A percentile compares a stretch with the other conserved stretches of the same genome.
These are phyloP conservation scores for Trichosporon sp. DNA, from an alignment of 1,284 basidiomycete genomes.

Conservation along the genomic window DNA sequence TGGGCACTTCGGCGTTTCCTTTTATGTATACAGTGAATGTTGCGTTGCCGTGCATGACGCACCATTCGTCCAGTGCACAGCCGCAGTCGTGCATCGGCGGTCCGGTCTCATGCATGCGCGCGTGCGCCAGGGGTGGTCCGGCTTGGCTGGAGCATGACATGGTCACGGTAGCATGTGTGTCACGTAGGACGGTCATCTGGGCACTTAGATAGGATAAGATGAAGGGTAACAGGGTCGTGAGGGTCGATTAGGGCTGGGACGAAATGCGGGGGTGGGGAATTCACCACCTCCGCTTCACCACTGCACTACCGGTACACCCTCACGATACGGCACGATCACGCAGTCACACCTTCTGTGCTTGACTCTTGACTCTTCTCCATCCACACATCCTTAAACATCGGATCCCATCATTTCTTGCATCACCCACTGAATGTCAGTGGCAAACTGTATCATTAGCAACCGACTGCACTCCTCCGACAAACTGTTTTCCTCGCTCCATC, in stretches of 20 bases:
- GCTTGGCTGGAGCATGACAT: not conserved
- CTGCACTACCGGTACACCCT: conserved; percentile 15
- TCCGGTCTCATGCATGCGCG: not conserved
- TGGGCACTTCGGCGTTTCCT: conserved; percentile 17
- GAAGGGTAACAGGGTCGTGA: conserved; percentile 18
- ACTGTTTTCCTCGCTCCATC: not conserved
- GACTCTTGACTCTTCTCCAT: conserved; percentile 13
- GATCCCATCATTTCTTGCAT: conserved; percentile 11
- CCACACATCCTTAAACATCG: conserved; percentile 9
- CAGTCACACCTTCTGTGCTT: conserved; percentile 5
- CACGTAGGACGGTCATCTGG: conserved; percentile 13
- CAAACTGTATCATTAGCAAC: conserved; percentile 9
- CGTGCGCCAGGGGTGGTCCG: not conserved
- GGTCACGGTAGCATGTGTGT: conserved; percentile 6
- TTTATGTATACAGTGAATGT: conserved; percentile 19
- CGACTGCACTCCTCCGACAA: not conserved
- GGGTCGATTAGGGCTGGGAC: conserved; percentile 11
- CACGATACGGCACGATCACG: conserved; percentile 11
- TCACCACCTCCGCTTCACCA: not conserved
- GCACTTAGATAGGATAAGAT: conserved; percentile 20
- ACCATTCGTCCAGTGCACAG: not conserved
- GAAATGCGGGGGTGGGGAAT: conserved; percentile 13
- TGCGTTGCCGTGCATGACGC: not conserved
- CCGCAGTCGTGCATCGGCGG: not conserved
- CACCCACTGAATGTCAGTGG: conserved; percentile 17